Conservation (phyloP, 345 rosid genomes). For the Gynandropsis gynandra region DNA sequence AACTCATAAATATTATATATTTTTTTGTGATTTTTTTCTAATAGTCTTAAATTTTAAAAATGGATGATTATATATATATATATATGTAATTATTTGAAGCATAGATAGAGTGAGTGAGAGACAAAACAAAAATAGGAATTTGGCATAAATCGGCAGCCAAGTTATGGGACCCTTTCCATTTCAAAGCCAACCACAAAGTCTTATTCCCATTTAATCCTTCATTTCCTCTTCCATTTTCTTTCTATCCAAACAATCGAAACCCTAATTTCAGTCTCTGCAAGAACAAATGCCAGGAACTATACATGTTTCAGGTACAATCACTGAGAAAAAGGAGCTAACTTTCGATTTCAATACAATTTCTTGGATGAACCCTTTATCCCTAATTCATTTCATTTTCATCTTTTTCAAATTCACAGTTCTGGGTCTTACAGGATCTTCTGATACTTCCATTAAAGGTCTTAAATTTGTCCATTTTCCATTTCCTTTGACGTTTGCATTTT, state of each 20-base stretch:
- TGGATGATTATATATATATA: too few species aligned
- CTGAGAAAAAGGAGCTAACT: constrained; percentile 12
- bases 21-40: too few species aligned
- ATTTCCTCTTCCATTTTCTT: constrained; percentile 8
- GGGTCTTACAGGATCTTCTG: constrained; percentile 40
- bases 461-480: constrained; percentile 10
- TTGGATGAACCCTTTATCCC: background rate
- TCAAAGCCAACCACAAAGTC: constrained; percentile 43
- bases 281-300: constrained; percentile 92
- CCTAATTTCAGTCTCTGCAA: background rate
- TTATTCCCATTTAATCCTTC: constrained; percentile 35
- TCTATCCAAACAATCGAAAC: constrained; percentile 16
- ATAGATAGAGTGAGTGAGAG: too few species aligned
- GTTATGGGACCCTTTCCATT: constrained; percentile 38
- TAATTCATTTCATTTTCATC: constrained; percentile 6
- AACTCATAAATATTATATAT: too few species aligned
- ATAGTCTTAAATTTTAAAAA: too few species aligned
- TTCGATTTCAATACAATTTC: constrained; percentile 16
- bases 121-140: too few species aligned
- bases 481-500: background rate
- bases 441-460: constrained; percentile 54
- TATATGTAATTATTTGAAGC: too few species aligned
- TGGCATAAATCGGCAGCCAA: too few species aligned
- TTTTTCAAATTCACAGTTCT: constrained; percentile 41
- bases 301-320: constrained; percentile 64